Evolutionary conservation across 306 rosid genomes (phyloP).

Genomic region (Dryas drummondii): DNA sequence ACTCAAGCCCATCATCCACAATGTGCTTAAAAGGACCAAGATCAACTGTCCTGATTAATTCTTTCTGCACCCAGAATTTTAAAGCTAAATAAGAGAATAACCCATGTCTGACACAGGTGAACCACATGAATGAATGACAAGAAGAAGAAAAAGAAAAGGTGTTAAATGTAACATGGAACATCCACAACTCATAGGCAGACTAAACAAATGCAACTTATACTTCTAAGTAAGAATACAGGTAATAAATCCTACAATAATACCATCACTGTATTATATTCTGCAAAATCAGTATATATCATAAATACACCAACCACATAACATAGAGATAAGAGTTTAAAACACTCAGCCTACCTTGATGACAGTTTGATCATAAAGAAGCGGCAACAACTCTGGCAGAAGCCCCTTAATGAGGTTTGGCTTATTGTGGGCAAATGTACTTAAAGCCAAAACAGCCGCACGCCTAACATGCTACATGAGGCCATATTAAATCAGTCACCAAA

Average conservation of each 20-base stretch:
- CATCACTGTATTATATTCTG: not conserved
- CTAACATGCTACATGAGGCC: conserved; percentile 80
- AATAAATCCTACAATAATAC: not conserved
- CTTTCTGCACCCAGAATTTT: conserved; percentile 67
- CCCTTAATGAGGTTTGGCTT: conserved; percentile 95
- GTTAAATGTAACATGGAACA: not conserved
- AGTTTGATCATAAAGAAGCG: conserved; percentile 98
- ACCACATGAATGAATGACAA: not conserved
- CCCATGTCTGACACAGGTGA: not conserved
- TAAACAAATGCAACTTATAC: too few species aligned
- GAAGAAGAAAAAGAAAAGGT: not conserved
- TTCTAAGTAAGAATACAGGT: too few species aligned
- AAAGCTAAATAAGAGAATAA: not conserved
- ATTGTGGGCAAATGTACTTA: conserved; percentile 97
- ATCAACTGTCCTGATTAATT: conserved; percentile 93
- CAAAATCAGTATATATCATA: not conserved
- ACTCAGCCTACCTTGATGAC: conserved; percentile 67
- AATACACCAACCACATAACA: not conserved
- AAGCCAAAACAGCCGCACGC: conserved; percentile 98
- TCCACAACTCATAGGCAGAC: not conserved
- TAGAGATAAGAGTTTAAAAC: conserved; percentile 10
- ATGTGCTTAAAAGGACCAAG: conserved; percentile 99
- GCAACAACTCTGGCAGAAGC: conserved; percentile 90
- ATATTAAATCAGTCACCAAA: conserved; percentile 30
- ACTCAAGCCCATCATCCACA: conserved; percentile 99